Base-by-base conservation (phyloP, 2,329 filamentous ascomycete species). In the Paramyrothecium sp. region DNA sequence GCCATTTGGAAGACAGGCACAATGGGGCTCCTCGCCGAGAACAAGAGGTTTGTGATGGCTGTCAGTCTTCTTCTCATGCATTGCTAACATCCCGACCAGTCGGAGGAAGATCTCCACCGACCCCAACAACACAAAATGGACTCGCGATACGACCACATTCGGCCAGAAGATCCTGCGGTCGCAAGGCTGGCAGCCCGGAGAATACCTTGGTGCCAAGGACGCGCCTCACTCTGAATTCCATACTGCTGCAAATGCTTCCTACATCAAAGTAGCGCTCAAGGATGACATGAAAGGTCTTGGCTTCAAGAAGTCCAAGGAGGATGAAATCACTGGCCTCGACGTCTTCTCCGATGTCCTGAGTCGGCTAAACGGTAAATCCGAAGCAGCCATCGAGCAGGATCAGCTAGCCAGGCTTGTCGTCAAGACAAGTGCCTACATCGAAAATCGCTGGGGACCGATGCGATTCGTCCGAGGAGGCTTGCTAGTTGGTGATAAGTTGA, bases 101-200 rank as follows among this genome's bases (percentile, higher is more conserved):
- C 72, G 73, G 54, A 65, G 81, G 51, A 96, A 94, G 77, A 87
- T 98, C 69, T 89, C 89, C 63, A 83, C 89, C 71, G 95, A 99
- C 75, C 95, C 95, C 8, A 97, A 98, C 77, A 99, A 98, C 74
- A 97, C 91, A 51, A 87, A 85, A 81, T 99, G 95, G 95, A 88
- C 89, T 56, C 88, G 89, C 67, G 89, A 93, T 71, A 91, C 89
- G 62, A 84, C 83, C 56, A 88, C 87, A 55, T 98, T 95, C 72
- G 95, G 95, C 65, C 93, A 97, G 73, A 91, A 88, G 69, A 94
- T 98, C 64, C 87, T 99, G 69, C 86, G 88, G 53, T 82, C 89
- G 17, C 92, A 97, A 68, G 95, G 95, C 62, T 99, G 95, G 95
- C 84, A 88, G 60, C 92, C 93, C 0, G 95, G 95, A 38, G 83